Conservation (phyloP, 1,139 yeast species). For the Debaryomycetaceae sp. region DNA sequence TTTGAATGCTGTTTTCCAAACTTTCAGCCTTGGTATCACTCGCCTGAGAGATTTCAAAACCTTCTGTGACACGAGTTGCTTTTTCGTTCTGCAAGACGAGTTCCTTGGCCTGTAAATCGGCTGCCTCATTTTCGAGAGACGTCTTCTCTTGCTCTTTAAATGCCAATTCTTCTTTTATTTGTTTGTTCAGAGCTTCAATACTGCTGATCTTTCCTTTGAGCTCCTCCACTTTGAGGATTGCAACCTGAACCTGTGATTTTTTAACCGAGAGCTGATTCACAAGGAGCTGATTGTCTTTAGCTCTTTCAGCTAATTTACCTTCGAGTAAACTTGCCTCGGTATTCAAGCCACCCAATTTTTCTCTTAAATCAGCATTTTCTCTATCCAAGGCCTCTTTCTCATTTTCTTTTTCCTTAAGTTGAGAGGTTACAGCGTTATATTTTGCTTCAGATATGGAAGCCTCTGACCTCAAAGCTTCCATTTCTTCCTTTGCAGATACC, state of each 20-base stretch:
- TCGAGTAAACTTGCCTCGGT: slow-evolving; percentile 63
- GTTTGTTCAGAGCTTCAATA: slow-evolving; percentile 20
- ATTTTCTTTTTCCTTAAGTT: slow-evolving; percentile 59
- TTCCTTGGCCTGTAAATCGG: not conserved
- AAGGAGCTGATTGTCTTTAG: slow-evolving; percentile 56
- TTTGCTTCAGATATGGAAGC: slow-evolving; percentile 80
- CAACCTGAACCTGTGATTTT: slow-evolving; percentile 65
- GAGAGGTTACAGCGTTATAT: slow-evolving; percentile 66
- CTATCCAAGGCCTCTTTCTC: slow-evolving; percentile 64
- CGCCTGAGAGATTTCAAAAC: not conserved
- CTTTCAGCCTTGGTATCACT: not conserved
- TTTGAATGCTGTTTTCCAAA: not conserved
- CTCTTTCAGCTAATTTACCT: slow-evolving; percentile 49
- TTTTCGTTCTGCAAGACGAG: slow-evolving; percentile 10
- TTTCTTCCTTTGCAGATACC: slow-evolving; percentile 60
- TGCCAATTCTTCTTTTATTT: slow-evolving; percentile 19
- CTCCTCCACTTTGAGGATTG: slow-evolving; percentile 54
- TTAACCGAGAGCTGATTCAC: slow-evolving; percentile 63
- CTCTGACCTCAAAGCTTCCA: slow-evolving; percentile 71
- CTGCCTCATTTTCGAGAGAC: slow-evolving; percentile 6
- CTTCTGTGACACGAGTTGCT: not conserved
- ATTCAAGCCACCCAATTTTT: slow-evolving; percentile 62
- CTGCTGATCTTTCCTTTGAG: slow-evolving; percentile 29
- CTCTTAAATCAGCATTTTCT: slow-evolving; percentile 62
- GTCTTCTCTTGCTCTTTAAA: slow-evolving; percentile 13